Percentiles rank a stretch among this genome's conserved stretches.
Conservation (phyloP, 495 filamentous ascomycete genomes). For the Penicillium waksmanii region DNA sequence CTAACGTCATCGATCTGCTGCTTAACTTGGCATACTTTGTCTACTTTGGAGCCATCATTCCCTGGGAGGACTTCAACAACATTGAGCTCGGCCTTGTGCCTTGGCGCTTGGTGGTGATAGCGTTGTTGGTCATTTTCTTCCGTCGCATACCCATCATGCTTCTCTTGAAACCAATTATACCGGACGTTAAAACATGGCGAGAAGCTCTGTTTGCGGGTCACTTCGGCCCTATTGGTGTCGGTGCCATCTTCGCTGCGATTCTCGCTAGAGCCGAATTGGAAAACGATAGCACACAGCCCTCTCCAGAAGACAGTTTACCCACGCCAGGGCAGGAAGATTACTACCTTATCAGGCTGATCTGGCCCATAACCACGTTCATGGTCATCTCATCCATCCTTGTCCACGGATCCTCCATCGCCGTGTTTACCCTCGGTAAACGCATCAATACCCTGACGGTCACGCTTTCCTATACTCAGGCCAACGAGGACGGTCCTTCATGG, state of each 20-base stretch:
- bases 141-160: conserved; percentile 97
- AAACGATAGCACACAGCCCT: conserved; percentile 68
- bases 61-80: conserved; percentile 86
- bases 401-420: conserved; percentile 96
- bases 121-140: conserved; percentile 91
- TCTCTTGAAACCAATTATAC: conserved; percentile 86
- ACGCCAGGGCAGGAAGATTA: conserved; percentile 55
- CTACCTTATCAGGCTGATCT: conserved; percentile 78
- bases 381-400: conserved; percentile 94
- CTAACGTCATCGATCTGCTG: conserved; percentile 97
- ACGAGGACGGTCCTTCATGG: conserved; percentile 90
- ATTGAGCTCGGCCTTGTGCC: conserved; percentile 70
- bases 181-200: conserved; percentile 97
- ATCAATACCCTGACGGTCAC: conserved; percentile 97
- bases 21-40: conserved; percentile 98
- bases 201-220: conserved; percentile 98
- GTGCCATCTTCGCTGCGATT: conserved; percentile 94
- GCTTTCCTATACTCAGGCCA: conserved; percentile 89
- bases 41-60: conserved; percentile 95
- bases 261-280: conserved; percentile 89
- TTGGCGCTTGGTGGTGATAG: conserved; percentile 89
- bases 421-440: conserved; percentile 96
- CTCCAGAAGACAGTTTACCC: conserved; percentile 66
- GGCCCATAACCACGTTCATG: conserved; percentile 94
- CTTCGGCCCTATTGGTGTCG: conserved; percentile 97